Evolutionary conservation across 192 early-diverging fungal species (phyloP).

Genomic region (Obelidium mucronatum): DNA sequence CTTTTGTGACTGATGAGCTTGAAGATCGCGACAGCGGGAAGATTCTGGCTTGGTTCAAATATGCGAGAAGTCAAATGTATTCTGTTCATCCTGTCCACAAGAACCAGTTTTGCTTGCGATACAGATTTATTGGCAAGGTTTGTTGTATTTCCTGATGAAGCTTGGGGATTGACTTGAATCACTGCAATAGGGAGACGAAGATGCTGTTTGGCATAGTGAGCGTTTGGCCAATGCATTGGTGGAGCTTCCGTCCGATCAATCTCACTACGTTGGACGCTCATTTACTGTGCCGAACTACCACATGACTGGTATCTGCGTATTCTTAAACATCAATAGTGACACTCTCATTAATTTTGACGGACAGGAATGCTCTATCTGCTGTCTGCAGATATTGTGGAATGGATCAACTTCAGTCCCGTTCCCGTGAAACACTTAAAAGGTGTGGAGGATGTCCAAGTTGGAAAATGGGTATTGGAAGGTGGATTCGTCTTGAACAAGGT

Average conservation of each 20-base stretch:
- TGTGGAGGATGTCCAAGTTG: conserved; percentile 5
- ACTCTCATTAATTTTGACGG: background rate
- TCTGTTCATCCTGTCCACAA: background rate
- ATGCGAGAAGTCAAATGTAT: background rate
- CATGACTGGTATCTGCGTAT: no score
- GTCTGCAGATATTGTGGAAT: background rate
- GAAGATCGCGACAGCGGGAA: conserved; percentile 12
- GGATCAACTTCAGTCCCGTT: conserved; percentile 3
- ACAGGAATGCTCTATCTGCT: conserved; percentile 4
- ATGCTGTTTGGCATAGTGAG: conserved; percentile 11
- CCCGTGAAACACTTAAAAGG: background rate
- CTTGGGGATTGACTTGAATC: no score
- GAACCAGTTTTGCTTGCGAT: conserved; percentile 2
- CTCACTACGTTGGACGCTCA: background rate
- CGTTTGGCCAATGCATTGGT: background rate
- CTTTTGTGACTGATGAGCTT: background rate
- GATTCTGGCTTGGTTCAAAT: conserved; percentile 21
- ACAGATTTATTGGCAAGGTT: conserved; percentile 14
- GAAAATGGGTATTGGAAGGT: background rate
- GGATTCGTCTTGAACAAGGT: background rate
- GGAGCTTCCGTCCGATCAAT: background rate
- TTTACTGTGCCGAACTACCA: background rate
- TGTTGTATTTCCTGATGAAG: no score
- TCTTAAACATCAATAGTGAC: background rate
- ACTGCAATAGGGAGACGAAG: no score